Evolutionary conservation across 352 stramenopile species (phyloP).

Genomic region (Globisporangium parvum): DNA sequence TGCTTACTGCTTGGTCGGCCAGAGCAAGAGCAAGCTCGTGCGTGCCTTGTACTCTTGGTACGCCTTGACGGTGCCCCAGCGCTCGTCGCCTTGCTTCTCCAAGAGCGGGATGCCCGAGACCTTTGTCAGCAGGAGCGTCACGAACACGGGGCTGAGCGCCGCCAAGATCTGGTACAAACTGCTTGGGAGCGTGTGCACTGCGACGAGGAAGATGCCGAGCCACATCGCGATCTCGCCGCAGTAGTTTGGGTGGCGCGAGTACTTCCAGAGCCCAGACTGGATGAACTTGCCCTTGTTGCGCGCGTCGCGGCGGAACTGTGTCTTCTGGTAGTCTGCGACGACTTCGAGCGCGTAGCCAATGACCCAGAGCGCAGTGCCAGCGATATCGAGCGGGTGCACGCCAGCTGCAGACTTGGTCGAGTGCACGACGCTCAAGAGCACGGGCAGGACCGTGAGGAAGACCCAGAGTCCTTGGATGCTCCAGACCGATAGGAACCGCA

Average conservation of each 20-base stretch:
- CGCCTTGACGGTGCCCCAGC: constrained; percentile 48
- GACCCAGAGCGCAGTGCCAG: constrained; percentile 33
- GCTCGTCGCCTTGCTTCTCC: constrained; percentile 66
- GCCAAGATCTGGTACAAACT: constrained; percentile 27
- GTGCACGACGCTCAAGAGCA: constrained; percentile 49
- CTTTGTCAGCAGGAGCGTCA: constrained; percentile 61
- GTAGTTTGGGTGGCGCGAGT: constrained; percentile 92
- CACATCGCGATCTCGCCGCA: constrained; percentile 90
- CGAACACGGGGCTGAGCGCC: constrained; percentile 57
- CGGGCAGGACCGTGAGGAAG: constrained; percentile 62
- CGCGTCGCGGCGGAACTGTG: constrained; percentile 32
- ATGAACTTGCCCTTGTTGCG: constrained; percentile 63
- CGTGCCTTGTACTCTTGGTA: constrained; percentile 79
- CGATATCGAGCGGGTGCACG: constrained; percentile 33
- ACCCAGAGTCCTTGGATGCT: constrained; percentile 82
- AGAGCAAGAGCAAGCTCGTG: constrained; percentile 57
- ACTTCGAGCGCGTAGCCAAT: constrained; percentile 50
- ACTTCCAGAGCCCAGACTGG: constrained; percentile 72
- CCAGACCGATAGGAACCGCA: constrained; percentile 76
- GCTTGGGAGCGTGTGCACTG: constrained; percentile 36
- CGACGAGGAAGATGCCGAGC: constrained; percentile 54
- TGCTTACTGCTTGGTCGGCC: constrained; percentile 7
- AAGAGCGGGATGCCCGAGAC: constrained; percentile 74
- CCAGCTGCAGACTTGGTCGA: constrained; percentile 12
- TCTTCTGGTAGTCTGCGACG: constrained; percentile 55